phyloP scores from a whole-genome alignment of 192 early-diverging fungal species.

The Pilobolus umbonatus region DNA sequence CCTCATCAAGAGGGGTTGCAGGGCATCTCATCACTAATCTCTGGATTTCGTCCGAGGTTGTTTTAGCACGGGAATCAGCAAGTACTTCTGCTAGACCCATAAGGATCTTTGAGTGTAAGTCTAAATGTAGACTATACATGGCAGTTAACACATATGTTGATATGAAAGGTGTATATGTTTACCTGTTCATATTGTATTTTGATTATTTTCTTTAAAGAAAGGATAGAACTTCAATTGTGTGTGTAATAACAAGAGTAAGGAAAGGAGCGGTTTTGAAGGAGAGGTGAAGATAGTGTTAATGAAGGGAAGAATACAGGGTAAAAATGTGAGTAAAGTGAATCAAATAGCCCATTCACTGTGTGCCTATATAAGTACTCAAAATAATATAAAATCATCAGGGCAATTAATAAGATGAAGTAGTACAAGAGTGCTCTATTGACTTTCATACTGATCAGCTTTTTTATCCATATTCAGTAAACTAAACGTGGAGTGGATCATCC shows the following conservation, averaged over 20 bases:
- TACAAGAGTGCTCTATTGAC: background rate
- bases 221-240: no score
- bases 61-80: conserved; percentile 39
- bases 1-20: conserved; percentile 15
- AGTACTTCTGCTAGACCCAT: conserved; percentile 47
- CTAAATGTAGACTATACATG: conserved; percentile 43
- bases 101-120: conserved; percentile 51
- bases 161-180: background rate
- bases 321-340: conserved; percentile 1
- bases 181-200: conserved; percentile 4
- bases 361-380: no score
- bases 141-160: background rate
- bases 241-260: background rate
- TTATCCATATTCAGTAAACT: conserved; percentile 10
- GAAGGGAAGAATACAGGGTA: background rate
- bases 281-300: background rate
- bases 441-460: conserved; percentile 9
- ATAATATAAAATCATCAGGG: background rate
- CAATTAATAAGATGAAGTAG: background rate
- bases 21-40: conserved; percentile 40
- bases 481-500: background rate
- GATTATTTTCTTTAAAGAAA: no score
- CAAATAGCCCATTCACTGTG: background rate
- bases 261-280: background rate
- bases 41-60: conserved; percentile 39